phyloP scores from a whole-genome alignment of 1,284 basidiomycete genomes.

The Rhodotorula sp. region DNA sequence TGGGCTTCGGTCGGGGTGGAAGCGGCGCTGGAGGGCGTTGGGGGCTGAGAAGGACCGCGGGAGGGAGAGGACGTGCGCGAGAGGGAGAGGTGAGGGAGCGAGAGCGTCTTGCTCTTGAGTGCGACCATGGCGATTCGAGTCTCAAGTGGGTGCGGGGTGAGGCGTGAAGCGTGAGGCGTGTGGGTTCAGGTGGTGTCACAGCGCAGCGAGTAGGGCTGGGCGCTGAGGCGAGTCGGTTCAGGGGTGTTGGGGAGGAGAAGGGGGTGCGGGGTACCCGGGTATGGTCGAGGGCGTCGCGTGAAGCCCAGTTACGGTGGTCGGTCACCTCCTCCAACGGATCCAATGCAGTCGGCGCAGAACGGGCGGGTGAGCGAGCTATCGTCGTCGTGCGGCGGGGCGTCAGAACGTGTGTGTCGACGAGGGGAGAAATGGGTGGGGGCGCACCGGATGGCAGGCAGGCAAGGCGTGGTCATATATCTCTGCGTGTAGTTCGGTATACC shows the following conservation, averaged over 20 bases:
- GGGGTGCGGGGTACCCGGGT: not conserved
- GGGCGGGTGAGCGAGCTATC: no score
- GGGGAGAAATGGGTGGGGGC: not conserved
- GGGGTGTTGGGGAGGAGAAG: not conserved
- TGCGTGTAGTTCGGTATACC: not conserved
- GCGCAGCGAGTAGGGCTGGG: not conserved
- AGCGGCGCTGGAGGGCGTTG: not conserved
- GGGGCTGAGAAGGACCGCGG: not conserved
- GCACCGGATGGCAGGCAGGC: not conserved
- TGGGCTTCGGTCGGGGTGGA: not conserved
- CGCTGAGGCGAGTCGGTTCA: not conserved
- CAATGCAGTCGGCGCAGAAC: slow-evolving; percentile 3
- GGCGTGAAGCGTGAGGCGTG: not conserved
- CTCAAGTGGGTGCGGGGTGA: no score
- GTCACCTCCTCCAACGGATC: not conserved
- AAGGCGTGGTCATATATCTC: no score
- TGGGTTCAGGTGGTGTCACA: not conserved
- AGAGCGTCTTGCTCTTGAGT: slow-evolving; percentile 22
- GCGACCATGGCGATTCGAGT: slow-evolving; percentile 14
- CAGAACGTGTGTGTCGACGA: no score
- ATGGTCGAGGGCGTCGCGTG: not conserved
- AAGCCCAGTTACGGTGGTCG: not conserved
- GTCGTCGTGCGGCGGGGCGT: no score
- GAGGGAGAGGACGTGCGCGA: slow-evolving; percentile 28
- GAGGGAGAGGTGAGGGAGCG: slow-evolving; percentile 32